These are phyloP conservation scores for Carpediemonas membranifera DNA, from an alignment of 78 protist species.

Conservation along the genomic window DNA sequence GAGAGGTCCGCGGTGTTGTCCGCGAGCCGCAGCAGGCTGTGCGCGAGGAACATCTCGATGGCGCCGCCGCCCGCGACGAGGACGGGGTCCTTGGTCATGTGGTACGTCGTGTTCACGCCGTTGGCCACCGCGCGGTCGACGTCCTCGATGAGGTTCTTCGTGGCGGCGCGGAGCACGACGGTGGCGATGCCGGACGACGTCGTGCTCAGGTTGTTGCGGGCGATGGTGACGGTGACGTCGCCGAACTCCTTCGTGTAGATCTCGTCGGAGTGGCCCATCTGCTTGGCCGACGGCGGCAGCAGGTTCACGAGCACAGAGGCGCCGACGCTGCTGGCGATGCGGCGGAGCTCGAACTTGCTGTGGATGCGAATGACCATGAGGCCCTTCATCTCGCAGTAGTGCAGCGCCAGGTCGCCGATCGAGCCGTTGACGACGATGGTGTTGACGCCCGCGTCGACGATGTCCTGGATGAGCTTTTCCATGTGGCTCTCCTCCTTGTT, in stretches of 20 bases:
- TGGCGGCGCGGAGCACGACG: constrained; percentile 82
- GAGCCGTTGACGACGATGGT: constrained; percentile 69
- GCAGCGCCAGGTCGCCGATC: constrained; percentile 86
- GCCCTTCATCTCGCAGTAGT: constrained; percentile 68
- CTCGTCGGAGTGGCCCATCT: constrained; percentile 65
- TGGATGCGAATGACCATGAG: constrained; percentile 67
- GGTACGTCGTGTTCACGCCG: constrained; percentile 79
- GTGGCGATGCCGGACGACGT: constrained; percentile 57
- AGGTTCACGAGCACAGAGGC: too few species aligned
- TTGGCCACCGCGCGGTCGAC: constrained; percentile 83
- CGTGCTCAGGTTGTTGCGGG: neutral
- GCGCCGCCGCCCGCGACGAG: constrained; percentile 95
- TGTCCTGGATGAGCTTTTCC: constrained; percentile 49
- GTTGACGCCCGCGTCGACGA: constrained; percentile 81
- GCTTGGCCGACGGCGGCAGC: constrained; percentile 70
- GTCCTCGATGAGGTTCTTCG: constrained; percentile 85
- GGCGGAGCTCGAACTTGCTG: constrained; percentile 87
- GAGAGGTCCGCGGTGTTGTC: too few species aligned
- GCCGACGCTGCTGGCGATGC: too few species aligned
- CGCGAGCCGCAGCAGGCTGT: constrained; percentile 18
- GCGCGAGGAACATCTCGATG: constrained; percentile 71
- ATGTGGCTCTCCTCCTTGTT: constrained; percentile 71
- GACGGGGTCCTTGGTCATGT: constrained; percentile 61
- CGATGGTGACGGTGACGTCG: constrained; percentile 37
- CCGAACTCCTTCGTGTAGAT: constrained; percentile 58